Base-by-base conservation (phyloP, 176 grass and related monocot species). In the Tillandsia leiboldiana region DNA sequence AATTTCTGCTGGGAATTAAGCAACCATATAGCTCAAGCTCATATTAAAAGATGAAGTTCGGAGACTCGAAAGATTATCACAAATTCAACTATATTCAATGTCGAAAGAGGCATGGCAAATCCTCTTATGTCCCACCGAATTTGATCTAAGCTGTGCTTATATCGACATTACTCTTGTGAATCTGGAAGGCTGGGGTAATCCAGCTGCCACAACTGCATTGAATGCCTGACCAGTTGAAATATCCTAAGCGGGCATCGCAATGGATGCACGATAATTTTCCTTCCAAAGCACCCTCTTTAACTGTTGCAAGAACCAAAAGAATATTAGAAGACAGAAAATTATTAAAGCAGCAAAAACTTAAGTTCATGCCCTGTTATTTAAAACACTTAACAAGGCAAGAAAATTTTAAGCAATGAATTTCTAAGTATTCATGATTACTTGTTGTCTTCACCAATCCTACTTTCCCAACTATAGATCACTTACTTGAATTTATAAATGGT, bases 141-240 rank as follows among this genome's bases (percentile, higher is more conserved):
- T 61, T 1, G 56, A 61, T 2, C 67, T 83, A 86, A 8, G 42
- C 64, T 8, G 75, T 86, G 67, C 88, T 92, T 61, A 87, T 63
- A 83, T 92, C 86, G 51, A 97, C 84, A 83, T 91, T 92, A 67
- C 89, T 97, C 84, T 92, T 97, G 1, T 65, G 48, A 64, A 97
- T 87, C 73, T 97, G 93, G 80, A 97, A 97, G 50, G 93, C 93
- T 10, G 93, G 93, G 13, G 93, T 92, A 63, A 92, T 76, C 93
- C 89, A 92, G 76, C 86, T 90, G n/a, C 93, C 86, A 2, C 86
- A 97, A 61, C 88, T 92, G 86, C 93, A 97, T 66, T 92, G 93
- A 26, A 92, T 87, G 47, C 93, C 93, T 24, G 81, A 83, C 93
- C 93, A 97, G 77, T 90, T 90, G 78, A 92, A 97, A 74, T 92